These are phyloP conservation scores for Panaeolus cyanescens DNA, from an alignment of 768 basidiomycete species.

Conservation along the genomic window DNA sequence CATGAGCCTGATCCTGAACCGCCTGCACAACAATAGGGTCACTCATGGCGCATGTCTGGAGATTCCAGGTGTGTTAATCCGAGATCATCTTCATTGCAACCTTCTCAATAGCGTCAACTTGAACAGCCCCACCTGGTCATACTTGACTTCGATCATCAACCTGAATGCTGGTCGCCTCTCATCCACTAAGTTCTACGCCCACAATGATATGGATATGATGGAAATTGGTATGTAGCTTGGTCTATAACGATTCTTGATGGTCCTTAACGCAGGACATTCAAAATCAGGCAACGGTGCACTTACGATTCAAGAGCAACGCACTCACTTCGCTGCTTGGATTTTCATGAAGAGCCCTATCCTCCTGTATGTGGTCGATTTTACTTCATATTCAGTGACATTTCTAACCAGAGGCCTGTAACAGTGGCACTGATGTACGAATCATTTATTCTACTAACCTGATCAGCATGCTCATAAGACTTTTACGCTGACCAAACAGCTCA, in stretches of 20 bases:
- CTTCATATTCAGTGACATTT: background rate
- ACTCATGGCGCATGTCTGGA: background rate
- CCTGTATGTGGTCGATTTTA: slow-evolving; percentile 26
- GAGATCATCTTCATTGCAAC: background rate
- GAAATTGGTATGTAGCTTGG: background rate
- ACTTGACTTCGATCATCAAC: slow-evolving; percentile 60
- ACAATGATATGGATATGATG: slow-evolving; percentile 72
- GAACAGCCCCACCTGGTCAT: slow-evolving; percentile 43
- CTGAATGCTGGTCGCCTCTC: slow-evolving; percentile 35
- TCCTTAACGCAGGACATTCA: too few species aligned
- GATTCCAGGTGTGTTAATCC: background rate
- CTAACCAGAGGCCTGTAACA: slow-evolving; percentile 3
- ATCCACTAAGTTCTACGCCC: slow-evolving; percentile 60
- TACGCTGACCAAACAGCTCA: slow-evolving; percentile 31
- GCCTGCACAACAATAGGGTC: background rate
- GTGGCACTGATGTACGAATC: slow-evolving; percentile 40
- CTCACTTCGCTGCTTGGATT: slow-evolving; percentile 58
- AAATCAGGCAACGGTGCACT: slow-evolving; percentile 52
- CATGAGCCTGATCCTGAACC: background rate
- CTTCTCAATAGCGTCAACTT: background rate
- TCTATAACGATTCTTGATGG: too few species aligned
- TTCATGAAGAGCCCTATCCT: slow-evolving; percentile 60
- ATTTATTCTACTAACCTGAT: too few species aligned
- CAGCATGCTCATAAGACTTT: too few species aligned
- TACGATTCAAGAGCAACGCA: slow-evolving; percentile 50